Percentiles rank a stretch among this genome's conserved stretches.
phyloP scores from a whole-genome alignment of 495 filamentous ascomycete species.

The Aspergillus heteromorphus region DNA sequence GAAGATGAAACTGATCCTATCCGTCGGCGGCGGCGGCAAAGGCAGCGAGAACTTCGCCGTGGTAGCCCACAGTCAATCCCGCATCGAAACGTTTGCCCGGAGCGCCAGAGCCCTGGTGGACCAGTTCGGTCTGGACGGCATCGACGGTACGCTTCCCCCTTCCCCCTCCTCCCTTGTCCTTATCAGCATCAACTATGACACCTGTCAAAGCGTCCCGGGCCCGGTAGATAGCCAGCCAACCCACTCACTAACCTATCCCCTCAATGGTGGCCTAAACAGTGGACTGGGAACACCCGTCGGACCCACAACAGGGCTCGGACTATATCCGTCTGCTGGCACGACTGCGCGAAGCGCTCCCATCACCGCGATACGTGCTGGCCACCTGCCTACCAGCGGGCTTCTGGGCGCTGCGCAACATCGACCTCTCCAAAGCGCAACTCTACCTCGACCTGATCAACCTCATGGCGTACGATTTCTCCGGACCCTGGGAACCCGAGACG shows the following conservation, averaged over 20 bases:
- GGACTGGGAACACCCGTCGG: constrained; percentile 84
- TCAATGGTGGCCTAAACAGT: constrained; percentile 44
- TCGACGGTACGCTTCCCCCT: constrained; percentile 57
- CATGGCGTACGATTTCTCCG: constrained; percentile 85
- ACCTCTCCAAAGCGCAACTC: constrained; percentile 56
- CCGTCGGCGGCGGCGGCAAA: constrained; percentile 76
- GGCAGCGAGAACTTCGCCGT: constrained; percentile 73
- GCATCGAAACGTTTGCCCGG: constrained; percentile 65
- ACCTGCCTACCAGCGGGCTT: constrained; percentile 75
- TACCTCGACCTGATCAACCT: constrained; percentile 78
- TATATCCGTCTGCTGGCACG: constrained; percentile 67
- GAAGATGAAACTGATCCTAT: constrained; percentile 75
- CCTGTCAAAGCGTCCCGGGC: background rate
- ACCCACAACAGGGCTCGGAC: constrained; percentile 62
- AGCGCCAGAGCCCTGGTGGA: constrained; percentile 68
- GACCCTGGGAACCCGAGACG: constrained; percentile 62
- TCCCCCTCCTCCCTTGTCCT: background rate
- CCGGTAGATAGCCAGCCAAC: no score
- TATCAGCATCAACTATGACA: background rate
- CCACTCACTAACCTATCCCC: background rate
- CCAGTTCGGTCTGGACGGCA: constrained; percentile 73
- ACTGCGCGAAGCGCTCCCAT: constrained; percentile 65
- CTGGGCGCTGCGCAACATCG: constrained; percentile 70
- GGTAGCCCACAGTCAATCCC: constrained; percentile 57
- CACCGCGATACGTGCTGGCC: constrained; percentile 69